Evolutionary conservation across 805 yeast species (phyloP).

Genomic region (Yarrowia keelungensis): DNA sequence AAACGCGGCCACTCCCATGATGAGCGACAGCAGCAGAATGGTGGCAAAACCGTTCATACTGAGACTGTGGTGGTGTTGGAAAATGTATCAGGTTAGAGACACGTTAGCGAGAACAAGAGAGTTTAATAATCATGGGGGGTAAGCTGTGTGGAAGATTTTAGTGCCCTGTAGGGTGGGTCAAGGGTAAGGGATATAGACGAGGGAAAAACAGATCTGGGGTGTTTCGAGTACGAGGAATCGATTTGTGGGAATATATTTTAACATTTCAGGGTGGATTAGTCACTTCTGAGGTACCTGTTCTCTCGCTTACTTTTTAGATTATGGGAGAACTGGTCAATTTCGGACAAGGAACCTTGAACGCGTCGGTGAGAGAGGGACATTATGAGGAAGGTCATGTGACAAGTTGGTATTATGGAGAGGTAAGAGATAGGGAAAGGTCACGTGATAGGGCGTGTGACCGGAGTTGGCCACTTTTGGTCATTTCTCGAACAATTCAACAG

Average conservation of each 20-base stretch:
- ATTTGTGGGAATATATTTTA: no score
- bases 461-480: no score
- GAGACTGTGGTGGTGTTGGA: not conserved
- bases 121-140: not conserved
- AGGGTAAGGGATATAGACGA: not conserved
- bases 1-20: slow-evolving; percentile 44
- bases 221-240: not conserved
- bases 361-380: no score
- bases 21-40: slow-evolving; percentile 41
- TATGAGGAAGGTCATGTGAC: no score
- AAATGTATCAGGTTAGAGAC: not conserved
- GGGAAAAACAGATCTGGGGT: not conserved
- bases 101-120: slow-evolving; percentile 19
- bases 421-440: no score
- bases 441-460: no score
- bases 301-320: not conserved
- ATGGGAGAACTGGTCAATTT: not conserved
- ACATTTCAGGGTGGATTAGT: no score
- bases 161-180: no score
- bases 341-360: not conserved
- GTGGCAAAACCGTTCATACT: slow-evolving; percentile 30
- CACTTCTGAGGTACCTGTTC: no score
- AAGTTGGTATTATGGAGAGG: no score
- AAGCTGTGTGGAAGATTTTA: not conserved
- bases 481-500: no score